Conservation (phyloP, 257 asterid genomes). For the Scutellaria barbata region DNA sequence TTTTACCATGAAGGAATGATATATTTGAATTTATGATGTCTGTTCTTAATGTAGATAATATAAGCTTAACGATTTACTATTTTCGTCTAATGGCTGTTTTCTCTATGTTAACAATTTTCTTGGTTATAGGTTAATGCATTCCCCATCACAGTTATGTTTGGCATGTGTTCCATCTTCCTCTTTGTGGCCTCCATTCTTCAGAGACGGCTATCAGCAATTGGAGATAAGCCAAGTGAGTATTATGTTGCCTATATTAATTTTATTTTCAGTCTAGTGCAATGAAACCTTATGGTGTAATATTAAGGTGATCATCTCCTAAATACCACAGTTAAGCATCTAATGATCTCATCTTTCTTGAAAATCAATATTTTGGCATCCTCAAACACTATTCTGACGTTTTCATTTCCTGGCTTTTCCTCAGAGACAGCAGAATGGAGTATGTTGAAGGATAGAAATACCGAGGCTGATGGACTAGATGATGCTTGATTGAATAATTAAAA, state of each 20-base stretch:
- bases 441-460: slow-evolving; percentile 56
- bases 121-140: slow-evolving; percentile 75
- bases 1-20: not conserved
- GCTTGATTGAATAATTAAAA: slow-evolving; percentile 43
- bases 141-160: slow-evolving; percentile 94
- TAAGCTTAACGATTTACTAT: not conserved
- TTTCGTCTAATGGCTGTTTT: not conserved
- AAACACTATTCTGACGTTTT: slow-evolving; percentile 20
- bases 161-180: slow-evolving; percentile 96
- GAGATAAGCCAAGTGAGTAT: slow-evolving; percentile 81
- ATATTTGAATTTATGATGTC: not conserved
- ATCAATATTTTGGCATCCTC: not conserved
- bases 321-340: not conserved
- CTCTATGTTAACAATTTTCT: slow-evolving; percentile 17
- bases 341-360: slow-evolving; percentile 2
- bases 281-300: not conserved
- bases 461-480: slow-evolving; percentile 53
- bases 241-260: not conserved
- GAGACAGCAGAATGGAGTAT: slow-evolving; percentile 75
- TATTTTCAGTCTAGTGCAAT: not conserved
- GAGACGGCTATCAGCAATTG: slow-evolving; percentile 68
- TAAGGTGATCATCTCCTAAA: not conserved
- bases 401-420: slow-evolving; percentile 30
- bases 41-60: not conserved
- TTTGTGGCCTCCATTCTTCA: slow-evolving; percentile 83